Conservation (phyloP, 1,284 basidiomycete genomes). For the Neolentinus lepideus region DNA sequence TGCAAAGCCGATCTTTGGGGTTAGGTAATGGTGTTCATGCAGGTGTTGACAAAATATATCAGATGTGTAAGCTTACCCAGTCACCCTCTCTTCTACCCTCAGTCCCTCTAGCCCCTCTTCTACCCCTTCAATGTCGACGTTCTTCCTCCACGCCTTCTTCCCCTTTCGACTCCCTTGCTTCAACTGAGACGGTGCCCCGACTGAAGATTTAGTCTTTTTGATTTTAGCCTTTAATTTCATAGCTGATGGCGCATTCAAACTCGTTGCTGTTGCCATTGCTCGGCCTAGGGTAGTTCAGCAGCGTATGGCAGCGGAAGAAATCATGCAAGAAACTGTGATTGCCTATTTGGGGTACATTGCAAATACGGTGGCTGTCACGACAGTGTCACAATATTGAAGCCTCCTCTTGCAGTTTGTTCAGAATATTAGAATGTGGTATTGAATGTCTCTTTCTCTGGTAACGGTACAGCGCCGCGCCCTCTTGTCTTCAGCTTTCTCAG, state of each 20-base stretch:
- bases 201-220: neutral
- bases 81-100: slow-evolving; percentile 70
- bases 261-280: neutral
- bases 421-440: neutral
- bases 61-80: slow-evolving; percentile 46
- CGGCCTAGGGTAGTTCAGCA: no score
- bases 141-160: slow-evolving; percentile 91
- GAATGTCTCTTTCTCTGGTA: slow-evolving; percentile 8
- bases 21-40: slow-evolving; percentile 7
- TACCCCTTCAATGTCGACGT: slow-evolving; percentile 74
- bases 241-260: neutral
- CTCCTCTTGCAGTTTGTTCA: no score
- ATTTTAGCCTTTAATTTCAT: neutral
- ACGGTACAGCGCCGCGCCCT: slow-evolving; percentile 42
- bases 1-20: slow-evolving; percentile 46
- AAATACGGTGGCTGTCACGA: no score
- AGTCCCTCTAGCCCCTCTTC: slow-evolving; percentile 70
- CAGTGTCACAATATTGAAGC: no score
- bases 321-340: no score
- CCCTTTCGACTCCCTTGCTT: slow-evolving; percentile 79
- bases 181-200: slow-evolving; percentile 66
- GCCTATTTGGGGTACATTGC: no score
- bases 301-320: no score
- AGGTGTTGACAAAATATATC: neutral
- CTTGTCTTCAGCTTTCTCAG: slow-evolving; percentile 45